Base-by-base conservation (phyloP, 2,329 filamentous ascomycete genomes). In the Diaporthe eres region DNA sequence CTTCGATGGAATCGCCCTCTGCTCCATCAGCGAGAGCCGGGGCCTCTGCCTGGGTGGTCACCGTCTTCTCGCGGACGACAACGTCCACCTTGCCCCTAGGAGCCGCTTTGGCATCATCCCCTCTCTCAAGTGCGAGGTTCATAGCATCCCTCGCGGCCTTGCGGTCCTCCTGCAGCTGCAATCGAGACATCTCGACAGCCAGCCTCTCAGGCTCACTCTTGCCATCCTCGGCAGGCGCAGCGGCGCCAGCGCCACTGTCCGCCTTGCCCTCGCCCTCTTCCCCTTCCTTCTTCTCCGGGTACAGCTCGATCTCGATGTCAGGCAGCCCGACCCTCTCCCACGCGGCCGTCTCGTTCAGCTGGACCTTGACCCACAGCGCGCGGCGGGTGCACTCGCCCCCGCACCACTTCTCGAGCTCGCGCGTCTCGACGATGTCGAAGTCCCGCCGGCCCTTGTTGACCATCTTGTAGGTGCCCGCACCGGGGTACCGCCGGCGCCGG, bases 401-500 rank as follows among this genome's bases (percentile, higher is more conserved):
- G 84, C 97, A 99, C 95, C 95, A 99, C 84, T 92, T 94, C 85
- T 97, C 94, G 22, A 96, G 84, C 81, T 95, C 92, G 78, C 92
- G 91, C 72, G 89, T 91, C 76, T 91, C 89, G 37, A 97, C 92
- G 65, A 98, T 93, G 77, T 88, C 89, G 73, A 91, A 91, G 74
- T 91, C 88, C 73, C 88, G 89, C 17, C 83, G 86, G 83, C 82
- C 86, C 77, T 81, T 85, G 75, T 86, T 84, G 31, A 93, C 85
- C 42, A 97, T 88, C 81, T 94, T 93, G 86, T 92, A 96, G 78
- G 91, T 90, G 22, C 91, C 92, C 1, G 88, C 89, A 15, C 87
- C 85, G 22, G 88, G 85, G 71, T 90, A 87, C 44, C 88, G 87
- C 44, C 89, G 87, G 53, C 92, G 92, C n/a, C 91, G 88, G 22